Percentiles rank a stretch among this genome's conserved stretches.
These are phyloP conservation scores for Golubevia pallescens DNA, from an alignment of 1,284 basidiomycete genomes.

Conservation along the genomic window DNA sequence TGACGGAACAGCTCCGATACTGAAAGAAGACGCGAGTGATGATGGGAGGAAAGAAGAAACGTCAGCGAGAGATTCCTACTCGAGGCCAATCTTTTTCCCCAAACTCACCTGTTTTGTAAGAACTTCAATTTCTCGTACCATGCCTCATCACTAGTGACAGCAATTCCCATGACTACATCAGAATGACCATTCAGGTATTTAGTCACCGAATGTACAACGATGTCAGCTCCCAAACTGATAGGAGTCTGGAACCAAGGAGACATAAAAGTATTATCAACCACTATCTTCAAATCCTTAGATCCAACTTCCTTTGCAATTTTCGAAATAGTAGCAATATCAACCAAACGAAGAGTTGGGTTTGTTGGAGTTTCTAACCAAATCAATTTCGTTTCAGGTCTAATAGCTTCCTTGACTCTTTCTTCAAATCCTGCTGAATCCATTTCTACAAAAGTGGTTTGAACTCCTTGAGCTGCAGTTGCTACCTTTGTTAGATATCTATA, in stretches of 20 bases:
- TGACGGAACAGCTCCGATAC: slow-evolving; percentile 81
- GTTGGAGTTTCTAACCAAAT: slow-evolving; percentile 96
- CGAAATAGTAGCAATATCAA: slow-evolving; percentile 76
- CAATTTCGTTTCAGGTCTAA: slow-evolving; percentile 85
- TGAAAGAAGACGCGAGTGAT: not conserved
- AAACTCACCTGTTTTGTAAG: slow-evolving; percentile 77
- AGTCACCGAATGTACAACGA: slow-evolving; percentile 73
- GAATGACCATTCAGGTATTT: slow-evolving; percentile 95
- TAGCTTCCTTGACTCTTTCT: slow-evolving; percentile 70
- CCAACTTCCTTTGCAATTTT: slow-evolving; percentile 66
- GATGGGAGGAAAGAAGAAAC: too few relatives aligned
- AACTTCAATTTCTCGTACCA: slow-evolving; percentile 69
- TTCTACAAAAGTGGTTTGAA: slow-evolving; percentile 84
- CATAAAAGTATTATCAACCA: slow-evolving; percentile 67
- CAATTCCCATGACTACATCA: slow-evolving; percentile 68
- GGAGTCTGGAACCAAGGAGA: slow-evolving; percentile 91
- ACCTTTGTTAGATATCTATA: slow-evolving; percentile 83
- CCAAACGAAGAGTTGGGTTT: slow-evolving; percentile 88
- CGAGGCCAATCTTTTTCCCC: too few relatives aligned
- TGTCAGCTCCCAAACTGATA: slow-evolving; percentile 80
- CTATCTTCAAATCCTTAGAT: too few relatives aligned
- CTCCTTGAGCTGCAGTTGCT: slow-evolving; percentile 74
- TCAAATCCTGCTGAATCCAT: slow-evolving; percentile 70
- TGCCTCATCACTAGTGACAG: slow-evolving; percentile 37
- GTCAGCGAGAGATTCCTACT: too few relatives aligned